Conservation (phyloP, 768 basidiomycete genomes). For the Jaapia argillacea region DNA sequence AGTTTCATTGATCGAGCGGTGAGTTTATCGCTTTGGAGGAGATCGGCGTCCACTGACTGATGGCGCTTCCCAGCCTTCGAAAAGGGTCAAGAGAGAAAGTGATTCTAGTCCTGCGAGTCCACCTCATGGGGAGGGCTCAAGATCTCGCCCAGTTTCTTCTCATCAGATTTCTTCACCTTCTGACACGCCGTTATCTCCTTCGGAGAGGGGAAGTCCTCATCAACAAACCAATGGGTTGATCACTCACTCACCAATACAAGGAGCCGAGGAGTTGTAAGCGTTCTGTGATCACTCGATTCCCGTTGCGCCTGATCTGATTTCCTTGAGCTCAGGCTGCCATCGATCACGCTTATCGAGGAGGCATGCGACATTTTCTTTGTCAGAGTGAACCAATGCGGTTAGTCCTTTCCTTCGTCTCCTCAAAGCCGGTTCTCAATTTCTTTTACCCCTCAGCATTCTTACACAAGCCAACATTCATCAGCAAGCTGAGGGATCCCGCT, state of each 20-base stretch:
- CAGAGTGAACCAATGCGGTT: neutral
- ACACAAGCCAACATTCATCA: neutral
- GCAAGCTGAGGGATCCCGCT: neutral
- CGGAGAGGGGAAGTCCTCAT: no score
- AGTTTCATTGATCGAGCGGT: neutral
- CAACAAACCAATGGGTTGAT: no score
- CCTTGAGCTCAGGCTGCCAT: neutral
- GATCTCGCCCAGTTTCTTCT: no score
- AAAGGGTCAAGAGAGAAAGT: neutral
- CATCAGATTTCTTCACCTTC: no score
- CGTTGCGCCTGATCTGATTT: no score
- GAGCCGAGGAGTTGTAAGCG: no score
- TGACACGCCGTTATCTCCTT: no score
- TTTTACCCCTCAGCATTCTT: neutral
- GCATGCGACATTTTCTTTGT: conserved; percentile 1
- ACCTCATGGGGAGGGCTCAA: no score
- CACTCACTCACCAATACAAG: no score
- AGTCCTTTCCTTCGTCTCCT: neutral
- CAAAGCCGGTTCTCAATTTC: neutral
- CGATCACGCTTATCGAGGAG: neutral
- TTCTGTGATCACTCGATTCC: no score
- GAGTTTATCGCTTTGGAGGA: neutral
- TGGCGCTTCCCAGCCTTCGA: neutral
- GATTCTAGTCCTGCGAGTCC: no score
- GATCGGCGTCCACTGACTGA: neutral